Base-by-base conservation (phyloP, 1,284 basidiomycete species). In the Microstroma glucosiphilum region DNA sequence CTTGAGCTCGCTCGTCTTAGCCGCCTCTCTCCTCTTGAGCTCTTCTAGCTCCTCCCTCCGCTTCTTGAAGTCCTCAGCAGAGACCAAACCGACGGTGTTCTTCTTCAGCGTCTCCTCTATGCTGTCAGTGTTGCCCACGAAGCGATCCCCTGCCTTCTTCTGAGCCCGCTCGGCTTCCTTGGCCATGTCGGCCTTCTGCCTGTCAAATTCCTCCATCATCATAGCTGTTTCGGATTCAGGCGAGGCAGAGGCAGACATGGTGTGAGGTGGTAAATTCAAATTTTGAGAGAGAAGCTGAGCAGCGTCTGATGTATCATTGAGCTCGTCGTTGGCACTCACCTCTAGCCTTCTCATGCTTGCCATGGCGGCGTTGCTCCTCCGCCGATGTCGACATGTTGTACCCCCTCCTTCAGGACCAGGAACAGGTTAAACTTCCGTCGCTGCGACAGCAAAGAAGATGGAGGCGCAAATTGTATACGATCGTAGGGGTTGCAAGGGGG, bases 51-150 rank as follows among this genome's bases (percentile, higher is more conserved):
- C 90, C 70, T 91, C 90, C 62, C 91, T 83, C 71, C 85, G 87
- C 59, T 76, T 72, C 65, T 81, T 74, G 71, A 98, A 98, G 56
- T 97, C 96, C 73, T 94, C 89, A 8, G 97, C 84, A 64, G 85
- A 86, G 1, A 98, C 93, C 15, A 99, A 85, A 71, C 96, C 96
- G 61, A 98, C 87, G 0, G 96, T 99, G 57, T 85, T 89, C 74
- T 92, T 86, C 83, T 96, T 97, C 58, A 99, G 84, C 12, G 86
- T 85, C 63, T 98, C 96, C 79, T 97, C 94, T 83, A 97, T 87
- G 4, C 89, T 91, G 78, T 97, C 94, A 80, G 91, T 88, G 80
- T 96, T 91, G 4, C 90, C 89, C 21, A 93, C 88, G 80, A 99
- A 99, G 61, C 92, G 89, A 75, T 89, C 88, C 0, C 62, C 48